phyloP scores from a whole-genome alignment of 768 basidiomycete species.

The Amanita muscaria region DNA sequence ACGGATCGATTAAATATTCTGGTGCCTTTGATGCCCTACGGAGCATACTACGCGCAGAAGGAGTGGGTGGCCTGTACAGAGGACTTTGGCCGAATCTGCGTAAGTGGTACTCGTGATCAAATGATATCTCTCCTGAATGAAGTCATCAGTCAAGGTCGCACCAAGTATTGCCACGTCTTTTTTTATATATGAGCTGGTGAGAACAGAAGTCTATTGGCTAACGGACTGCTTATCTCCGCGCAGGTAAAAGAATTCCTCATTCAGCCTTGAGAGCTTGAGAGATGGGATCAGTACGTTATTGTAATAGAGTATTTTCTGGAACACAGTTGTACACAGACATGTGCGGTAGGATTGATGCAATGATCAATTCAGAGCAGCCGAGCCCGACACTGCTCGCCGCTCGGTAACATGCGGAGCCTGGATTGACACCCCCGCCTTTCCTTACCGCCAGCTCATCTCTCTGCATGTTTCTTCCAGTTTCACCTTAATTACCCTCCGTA shows the following conservation, averaged over 20 bases:
- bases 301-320: not conserved
- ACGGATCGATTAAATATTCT: slow-evolving; percentile 56
- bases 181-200: slow-evolving; percentile 64
- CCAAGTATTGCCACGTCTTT: slow-evolving; percentile 85
- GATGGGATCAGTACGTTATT: not conserved
- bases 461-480: too few species aligned
- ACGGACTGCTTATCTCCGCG: slow-evolving; percentile 4
- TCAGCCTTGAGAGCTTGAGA: slow-evolving; percentile 20
- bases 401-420: too few species aligned
- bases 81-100: slow-evolving; percentile 86
- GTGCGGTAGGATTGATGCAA: too few species aligned
- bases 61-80: slow-evolving; percentile 68
- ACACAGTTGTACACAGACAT: too few species aligned
- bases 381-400: too few species aligned
- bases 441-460: too few species aligned
- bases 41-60: slow-evolving; percentile 65
- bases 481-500: too few species aligned
- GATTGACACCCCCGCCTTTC: too few species aligned
- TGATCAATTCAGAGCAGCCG: not conserved
- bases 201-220: slow-evolving; percentile 16
- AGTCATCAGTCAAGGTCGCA: slow-evolving; percentile 70
- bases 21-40: slow-evolving; percentile 75
- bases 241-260: slow-evolving; percentile 33
- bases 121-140: not conserved
- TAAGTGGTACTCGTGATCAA: slow-evolving; percentile 32